Evolutionary conservation across 768 basidiomycete species (phyloP).

Genomic region (Russula dissimulans): DNA sequence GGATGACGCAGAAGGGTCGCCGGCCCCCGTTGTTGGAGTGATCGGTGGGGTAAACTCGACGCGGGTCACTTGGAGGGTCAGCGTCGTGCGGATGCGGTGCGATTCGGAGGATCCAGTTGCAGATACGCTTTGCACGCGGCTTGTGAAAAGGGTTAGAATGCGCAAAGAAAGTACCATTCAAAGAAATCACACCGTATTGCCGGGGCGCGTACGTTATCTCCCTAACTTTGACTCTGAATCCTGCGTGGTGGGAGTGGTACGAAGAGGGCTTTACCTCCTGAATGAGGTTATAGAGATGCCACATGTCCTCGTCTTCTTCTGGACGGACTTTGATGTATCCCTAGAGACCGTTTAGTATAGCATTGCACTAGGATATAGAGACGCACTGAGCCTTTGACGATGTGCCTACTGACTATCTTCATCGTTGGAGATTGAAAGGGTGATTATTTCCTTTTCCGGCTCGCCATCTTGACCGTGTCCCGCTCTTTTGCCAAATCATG

Average conservation of each 20-base stretch:
- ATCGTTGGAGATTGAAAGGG: conserved; percentile 37
- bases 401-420: conserved; percentile 75
- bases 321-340: conserved; percentile 92
- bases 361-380: conserved; percentile 16
- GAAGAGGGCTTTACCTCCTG: conserved; percentile 40
- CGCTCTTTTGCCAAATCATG: background rate
- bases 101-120: conserved; percentile 93
- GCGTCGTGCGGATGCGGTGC: conserved; percentile 72
- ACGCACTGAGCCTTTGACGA: conserved; percentile 79
- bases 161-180: background rate
- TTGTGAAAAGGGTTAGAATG: conserved; percentile 22
- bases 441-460: background rate
- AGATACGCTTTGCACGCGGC: conserved; percentile 83
- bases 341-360: conserved; percentile 33
- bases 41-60: conserved; percentile 74
- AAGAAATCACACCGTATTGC: conserved; percentile 56
- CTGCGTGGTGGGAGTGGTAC: conserved; percentile 3
- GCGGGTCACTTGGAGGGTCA: conserved; percentile 73
- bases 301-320: conserved; percentile 99
- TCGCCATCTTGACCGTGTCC: background rate
- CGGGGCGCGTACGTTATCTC: conserved; percentile 77
- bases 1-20: conserved; percentile 15
- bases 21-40: conserved; percentile 38
- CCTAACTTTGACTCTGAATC: conserved; percentile 28
- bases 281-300: conserved; percentile 98